Evolutionary conservation across 176 grass and related monocot species (phyloP), one percentile per base, ranked within the genome.

Genomic region (Phyllostachys edulis): DNA sequence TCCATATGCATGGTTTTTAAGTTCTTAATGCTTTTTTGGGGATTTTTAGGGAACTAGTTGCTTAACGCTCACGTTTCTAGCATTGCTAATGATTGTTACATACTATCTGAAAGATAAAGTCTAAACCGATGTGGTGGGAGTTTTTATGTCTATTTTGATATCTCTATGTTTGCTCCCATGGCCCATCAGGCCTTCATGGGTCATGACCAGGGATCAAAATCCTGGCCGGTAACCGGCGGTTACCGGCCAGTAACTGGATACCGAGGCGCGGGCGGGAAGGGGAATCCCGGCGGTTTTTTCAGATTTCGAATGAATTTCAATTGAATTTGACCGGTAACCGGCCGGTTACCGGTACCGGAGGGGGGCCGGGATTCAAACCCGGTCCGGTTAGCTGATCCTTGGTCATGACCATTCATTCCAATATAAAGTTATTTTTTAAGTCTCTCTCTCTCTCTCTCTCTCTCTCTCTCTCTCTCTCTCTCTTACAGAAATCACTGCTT

Each of bases 21-120:
- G 23, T 20, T 24, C n/a, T 36, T 76, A 40, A 51, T 45, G 42
- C 15, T 36, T 63, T 10, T 27, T 40, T 47, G 24, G 39, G 41
- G 47, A 80, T 42, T 54, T 69, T 85, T 57, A 60, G 29, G 21
- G 71, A 84, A 27, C 9, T 38, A 26, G 56, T 26, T 69, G 37
- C 8, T 65, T 49, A 50, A 51, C 78, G 5, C 13, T 61, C 27
- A 71, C 2, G 4, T 12, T 21, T 5, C 1, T 20, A 40, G 29
- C 20, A 69, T 24, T 73, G 36, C 2, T 24, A 51, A 72, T 40
- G n/a, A 50, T 64, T 72, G 38, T 55, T 17, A 60, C 15, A 10
- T 62, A 10, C 45, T 56, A 20, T 26, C 21, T 61, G 9, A 49
- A 67, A 37, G 38, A 76, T 61, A 15, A 4, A 38, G 9, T 39